These are phyloP conservation scores for Coniochaeta pulveracea DNA, from an alignment of 2,329 filamentous ascomycete genomes.

Conservation along the genomic window DNA sequence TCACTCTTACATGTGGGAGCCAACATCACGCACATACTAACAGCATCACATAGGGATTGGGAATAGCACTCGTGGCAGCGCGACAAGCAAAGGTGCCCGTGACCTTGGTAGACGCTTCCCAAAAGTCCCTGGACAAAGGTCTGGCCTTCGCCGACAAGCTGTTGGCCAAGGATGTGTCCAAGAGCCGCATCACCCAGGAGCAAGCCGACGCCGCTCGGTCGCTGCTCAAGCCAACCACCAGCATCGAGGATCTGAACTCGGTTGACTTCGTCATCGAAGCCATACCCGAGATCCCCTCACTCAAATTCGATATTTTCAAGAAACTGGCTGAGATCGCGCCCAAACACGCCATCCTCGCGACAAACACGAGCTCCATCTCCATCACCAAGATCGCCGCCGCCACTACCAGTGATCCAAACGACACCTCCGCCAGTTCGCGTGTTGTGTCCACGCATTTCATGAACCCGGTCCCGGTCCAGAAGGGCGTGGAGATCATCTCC, in stretches of 20 bases:
- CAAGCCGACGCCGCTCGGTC: constrained; percentile 64
- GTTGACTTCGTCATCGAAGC: constrained; percentile 97
- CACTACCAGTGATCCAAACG: constrained; percentile 65
- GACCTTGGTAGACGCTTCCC: constrained; percentile 71
- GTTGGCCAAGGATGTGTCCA: constrained; percentile 82
- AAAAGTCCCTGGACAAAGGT: constrained; percentile 79
- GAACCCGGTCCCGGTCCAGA: constrained; percentile 96
- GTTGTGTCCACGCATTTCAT: constrained; percentile 98
- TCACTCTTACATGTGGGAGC: constrained; percentile 13
- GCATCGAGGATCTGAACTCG: constrained; percentile 65
- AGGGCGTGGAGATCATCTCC: constrained; percentile 94
- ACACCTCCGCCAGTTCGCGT: constrained; percentile 71
- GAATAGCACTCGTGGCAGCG: constrained; percentile 90
- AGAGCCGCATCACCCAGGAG: constrained; percentile 72
- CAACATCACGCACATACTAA: constrained; percentile 25
- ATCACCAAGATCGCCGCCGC: constrained; percentile 93
- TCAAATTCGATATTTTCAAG: constrained; percentile 83
- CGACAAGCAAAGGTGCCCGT: constrained; percentile 76
- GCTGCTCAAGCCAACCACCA: constrained; percentile 58
- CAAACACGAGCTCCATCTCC: constrained; percentile 97
- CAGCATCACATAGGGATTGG: constrained; percentile 60
- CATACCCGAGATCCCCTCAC: constrained; percentile 78
- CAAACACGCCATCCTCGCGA: constrained; percentile 80
- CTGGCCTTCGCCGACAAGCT: constrained; percentile 89
- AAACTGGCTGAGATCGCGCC: constrained; percentile 73